Conservation (phyloP, 192 early-diverging fungal genomes). For the Pilobolus umbonatus region DNA sequence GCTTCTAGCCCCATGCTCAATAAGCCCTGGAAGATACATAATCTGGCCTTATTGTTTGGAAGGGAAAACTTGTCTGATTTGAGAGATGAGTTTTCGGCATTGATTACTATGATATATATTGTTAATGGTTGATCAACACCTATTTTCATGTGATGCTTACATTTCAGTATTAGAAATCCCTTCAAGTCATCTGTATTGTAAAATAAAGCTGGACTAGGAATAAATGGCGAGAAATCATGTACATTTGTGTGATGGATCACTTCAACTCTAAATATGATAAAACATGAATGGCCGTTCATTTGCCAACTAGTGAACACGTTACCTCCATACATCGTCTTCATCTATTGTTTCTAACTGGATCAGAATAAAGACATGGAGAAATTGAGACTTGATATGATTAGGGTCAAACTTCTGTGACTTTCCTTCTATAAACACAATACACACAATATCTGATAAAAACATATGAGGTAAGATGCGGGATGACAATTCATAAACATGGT, state of each 20-base stretch:
- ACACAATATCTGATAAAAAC: constrained; percentile 45
- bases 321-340: constrained; percentile 28
- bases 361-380: constrained; percentile 51
- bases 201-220: constrained; percentile 48
- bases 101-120: constrained; percentile 40
- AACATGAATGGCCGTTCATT: not conserved
- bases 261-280: constrained; percentile 26
- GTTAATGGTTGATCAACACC: not conserved
- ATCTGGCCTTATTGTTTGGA: constrained; percentile 42
- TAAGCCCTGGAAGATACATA: constrained; percentile 25
- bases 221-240: constrained; percentile 43
- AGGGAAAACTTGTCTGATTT: constrained; percentile 47
- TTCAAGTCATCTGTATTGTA: constrained; percentile 29
- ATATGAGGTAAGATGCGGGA: not conserved
- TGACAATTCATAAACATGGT: no score
- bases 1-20: not conserved
- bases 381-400: constrained; percentile 45
- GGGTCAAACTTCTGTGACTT: constrained; percentile 40
- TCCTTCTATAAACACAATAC: constrained; percentile 52
- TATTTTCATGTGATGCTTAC: constrained; percentile 9
- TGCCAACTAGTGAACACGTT: not conserved
- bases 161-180: constrained; percentile 34
- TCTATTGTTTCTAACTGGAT: constrained; percentile 28
- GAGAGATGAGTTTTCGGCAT: constrained; percentile 47
- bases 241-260: constrained; percentile 41